phyloP scores from a whole-genome alignment of 768 basidiomycete genomes.

The Tricholoma sp. region DNA sequence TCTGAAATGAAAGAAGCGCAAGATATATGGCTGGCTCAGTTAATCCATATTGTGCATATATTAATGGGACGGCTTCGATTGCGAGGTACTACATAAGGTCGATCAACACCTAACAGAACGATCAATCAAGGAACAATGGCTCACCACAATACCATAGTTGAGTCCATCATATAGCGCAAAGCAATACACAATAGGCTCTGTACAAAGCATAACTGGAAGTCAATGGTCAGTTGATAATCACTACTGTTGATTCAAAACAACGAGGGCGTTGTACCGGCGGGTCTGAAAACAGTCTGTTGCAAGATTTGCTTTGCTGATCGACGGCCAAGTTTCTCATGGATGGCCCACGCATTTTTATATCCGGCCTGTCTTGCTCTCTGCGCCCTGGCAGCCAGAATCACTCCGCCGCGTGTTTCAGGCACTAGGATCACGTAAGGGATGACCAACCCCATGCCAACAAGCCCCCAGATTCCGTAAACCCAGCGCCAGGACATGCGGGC shows the following conservation, averaged over 20 bases:
- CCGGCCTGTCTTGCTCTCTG: constrained; percentile 11
- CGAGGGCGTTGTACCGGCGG: constrained; percentile 10
- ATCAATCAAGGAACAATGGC: background rate
- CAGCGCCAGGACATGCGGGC: constrained; percentile 17
- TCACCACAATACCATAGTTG: constrained; percentile 19
- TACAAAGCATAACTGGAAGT: constrained; percentile 17
- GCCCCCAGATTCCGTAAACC: constrained; percentile 19
- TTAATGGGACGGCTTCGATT: constrained; percentile 16
- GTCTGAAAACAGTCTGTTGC: constrained; percentile 14
- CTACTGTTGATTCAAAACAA: too few species aligned
- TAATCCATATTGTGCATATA: constrained; percentile 17
- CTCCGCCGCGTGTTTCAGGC: constrained; percentile 19
- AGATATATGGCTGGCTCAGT: constrained; percentile 12
- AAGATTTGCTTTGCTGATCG: constrained; percentile 15
- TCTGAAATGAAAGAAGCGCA: constrained; percentile 14
- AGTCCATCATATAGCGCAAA: constrained; percentile 19
- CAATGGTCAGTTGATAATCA: background rate
- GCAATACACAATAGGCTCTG: constrained; percentile 20
- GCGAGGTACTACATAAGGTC: constrained; percentile 17
- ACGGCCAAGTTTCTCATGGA: constrained; percentile 13
- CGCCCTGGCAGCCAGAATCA: constrained; percentile 16
- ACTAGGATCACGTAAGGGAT: constrained; percentile 15
- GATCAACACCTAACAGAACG: too few species aligned
- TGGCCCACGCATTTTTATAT: constrained; percentile 12
- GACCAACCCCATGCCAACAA: constrained; percentile 12